Percentiles rank a stretch among this genome's conserved stretches.
phyloP scores from a whole-genome alignment of 176 grass and related monocot genomes.

The Oryza coarctata region DNA sequence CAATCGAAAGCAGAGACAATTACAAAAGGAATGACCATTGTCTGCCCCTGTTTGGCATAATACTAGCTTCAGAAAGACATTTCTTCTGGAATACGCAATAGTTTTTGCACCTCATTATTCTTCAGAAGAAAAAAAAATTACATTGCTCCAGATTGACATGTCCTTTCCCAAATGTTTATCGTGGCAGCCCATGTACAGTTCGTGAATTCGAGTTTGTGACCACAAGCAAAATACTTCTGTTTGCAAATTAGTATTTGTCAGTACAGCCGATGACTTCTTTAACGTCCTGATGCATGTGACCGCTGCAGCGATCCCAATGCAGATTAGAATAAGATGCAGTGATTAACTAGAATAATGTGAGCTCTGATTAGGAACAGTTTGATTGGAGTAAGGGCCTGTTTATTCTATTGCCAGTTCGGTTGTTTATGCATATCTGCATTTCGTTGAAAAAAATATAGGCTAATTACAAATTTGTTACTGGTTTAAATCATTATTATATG shows the following conservation, averaged over 20 bases:
- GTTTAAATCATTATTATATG: too few species aligned
- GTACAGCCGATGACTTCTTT: slow-evolving; percentile 23
- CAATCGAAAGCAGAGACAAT: background rate
- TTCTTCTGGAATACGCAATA: background rate
- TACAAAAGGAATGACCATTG: background rate
- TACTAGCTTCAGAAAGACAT: background rate
- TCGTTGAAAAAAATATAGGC: slow-evolving; percentile 55
- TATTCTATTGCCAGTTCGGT: slow-evolving; percentile 34
- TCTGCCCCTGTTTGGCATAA: background rate
- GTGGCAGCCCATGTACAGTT: background rate
- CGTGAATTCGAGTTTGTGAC: background rate
- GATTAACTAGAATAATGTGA: slow-evolving; percentile 37
- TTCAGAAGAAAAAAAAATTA: background rate
- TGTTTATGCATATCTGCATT: slow-evolving; percentile 26
- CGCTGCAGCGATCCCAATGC: slow-evolving; percentile 44
- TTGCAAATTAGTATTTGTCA: slow-evolving; percentile 4
- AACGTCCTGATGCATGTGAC: slow-evolving; percentile 36
- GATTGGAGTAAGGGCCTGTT: slow-evolving; percentile 19
- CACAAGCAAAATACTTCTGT: background rate
- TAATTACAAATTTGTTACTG: too few species aligned
- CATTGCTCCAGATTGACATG: background rate
- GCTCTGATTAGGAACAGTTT: slow-evolving; percentile 14
- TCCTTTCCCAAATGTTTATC: background rate
- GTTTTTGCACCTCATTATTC: background rate
- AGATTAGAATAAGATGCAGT: slow-evolving; percentile 25